Conservation (phyloP, 2,329 filamentous ascomycete genomes). For the Pleomassaria siparia region DNA sequence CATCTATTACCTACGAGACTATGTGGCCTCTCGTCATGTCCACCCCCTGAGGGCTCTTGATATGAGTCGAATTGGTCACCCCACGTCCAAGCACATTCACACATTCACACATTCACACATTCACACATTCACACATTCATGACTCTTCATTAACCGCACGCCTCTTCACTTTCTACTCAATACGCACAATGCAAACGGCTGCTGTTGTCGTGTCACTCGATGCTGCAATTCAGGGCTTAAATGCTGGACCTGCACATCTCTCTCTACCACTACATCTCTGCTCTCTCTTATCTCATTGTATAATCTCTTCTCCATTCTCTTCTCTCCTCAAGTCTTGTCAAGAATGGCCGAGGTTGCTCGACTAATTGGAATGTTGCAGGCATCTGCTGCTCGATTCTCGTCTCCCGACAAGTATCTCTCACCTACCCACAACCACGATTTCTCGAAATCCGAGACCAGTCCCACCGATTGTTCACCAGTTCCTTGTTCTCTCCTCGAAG, state of each 20-base stretch:
- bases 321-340: constrained; percentile 2
- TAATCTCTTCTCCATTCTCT: background rate
- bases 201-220: constrained; percentile 7
- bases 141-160: background rate
- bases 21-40: no score
- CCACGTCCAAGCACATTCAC: no score
- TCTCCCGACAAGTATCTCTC: constrained; percentile 20
- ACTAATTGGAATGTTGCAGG: constrained; percentile 26
- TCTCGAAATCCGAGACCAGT: constrained; percentile 6
- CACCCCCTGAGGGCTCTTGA: no score
- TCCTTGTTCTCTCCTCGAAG: constrained; percentile 18
- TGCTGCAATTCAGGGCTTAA: background rate
- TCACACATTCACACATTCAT: no score
- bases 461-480: constrained; percentile 7
- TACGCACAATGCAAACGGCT: constrained; percentile 4
- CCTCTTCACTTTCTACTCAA: background rate
- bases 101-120: no score
- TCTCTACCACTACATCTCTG: constrained; percentile 1
- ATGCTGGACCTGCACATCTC: background rate
- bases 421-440: constrained; percentile 4
- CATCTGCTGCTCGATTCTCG: constrained; percentile 15
- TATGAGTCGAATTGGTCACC: no score
- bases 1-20: no score
- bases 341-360: constrained; percentile 26
- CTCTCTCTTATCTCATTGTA: background rate